Evolutionary conservation across 2,329 filamentous ascomycete genomes (phyloP).

Genomic region (Diaporthe australafricana): DNA sequence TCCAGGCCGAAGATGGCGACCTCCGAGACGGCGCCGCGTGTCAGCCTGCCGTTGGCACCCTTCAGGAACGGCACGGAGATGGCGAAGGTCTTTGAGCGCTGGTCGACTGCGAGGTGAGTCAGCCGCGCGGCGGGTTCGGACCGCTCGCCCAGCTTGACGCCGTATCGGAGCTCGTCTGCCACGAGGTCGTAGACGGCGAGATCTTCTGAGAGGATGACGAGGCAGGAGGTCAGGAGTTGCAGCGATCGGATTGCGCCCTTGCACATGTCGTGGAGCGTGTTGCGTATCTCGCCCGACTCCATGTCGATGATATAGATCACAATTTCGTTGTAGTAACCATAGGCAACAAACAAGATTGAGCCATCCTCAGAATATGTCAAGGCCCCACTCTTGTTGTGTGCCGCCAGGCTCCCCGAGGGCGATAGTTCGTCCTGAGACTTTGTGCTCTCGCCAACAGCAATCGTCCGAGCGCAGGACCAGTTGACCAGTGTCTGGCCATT

Average conservation of each 20-base stretch:
- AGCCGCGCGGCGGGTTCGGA: constrained; percentile 57
- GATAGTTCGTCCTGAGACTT: constrained; percentile 50
- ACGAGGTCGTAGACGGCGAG: constrained; percentile 89
- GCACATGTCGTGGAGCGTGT: constrained; percentile 76
- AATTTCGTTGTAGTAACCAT: constrained; percentile 65
- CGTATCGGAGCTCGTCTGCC: constrained; percentile 77
- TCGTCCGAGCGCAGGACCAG: constrained; percentile 78
- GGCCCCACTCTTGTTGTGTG: constrained; percentile 65
- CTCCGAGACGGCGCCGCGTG: constrained; percentile 57
- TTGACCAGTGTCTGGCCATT: constrained; percentile 71
- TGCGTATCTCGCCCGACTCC: constrained; percentile 72
- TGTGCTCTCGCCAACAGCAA: constrained; percentile 59
- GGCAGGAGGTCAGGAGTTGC: constrained; percentile 76
- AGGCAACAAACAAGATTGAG: constrained; percentile 80
- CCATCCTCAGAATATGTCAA: constrained; percentile 87
- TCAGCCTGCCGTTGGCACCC: constrained; percentile 39
- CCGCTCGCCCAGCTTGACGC: constrained; percentile 64
- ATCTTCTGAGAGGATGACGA: constrained; percentile 80
- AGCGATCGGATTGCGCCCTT: constrained; percentile 74
- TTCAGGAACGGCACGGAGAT: constrained; percentile 61
- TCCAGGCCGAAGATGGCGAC: constrained; percentile 77
- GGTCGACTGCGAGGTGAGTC: constrained; percentile 79
- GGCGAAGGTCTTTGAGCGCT: constrained; percentile 73
- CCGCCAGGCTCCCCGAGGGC: constrained; percentile 43
- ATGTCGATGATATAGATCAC: constrained; percentile 83